A percentile compares a stretch with the other conserved stretches of the same genome.
phyloP scores from a whole-genome alignment of 768 basidiomycete species.

The Phanerodontia chrysosporium region DNA sequence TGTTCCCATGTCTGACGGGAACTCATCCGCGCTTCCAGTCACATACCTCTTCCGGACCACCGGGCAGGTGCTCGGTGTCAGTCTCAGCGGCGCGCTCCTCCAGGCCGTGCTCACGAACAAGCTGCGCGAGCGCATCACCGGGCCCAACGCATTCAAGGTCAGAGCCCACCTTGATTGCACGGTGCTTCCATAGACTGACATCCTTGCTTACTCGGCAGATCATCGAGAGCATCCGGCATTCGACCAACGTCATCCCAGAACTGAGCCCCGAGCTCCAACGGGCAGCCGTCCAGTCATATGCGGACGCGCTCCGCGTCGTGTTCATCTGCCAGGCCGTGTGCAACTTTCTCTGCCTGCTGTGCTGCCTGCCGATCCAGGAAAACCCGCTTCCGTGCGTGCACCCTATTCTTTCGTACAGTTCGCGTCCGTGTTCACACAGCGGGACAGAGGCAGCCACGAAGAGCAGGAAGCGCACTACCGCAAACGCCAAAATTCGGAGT shows the following conservation, averaged over 20 bases:
- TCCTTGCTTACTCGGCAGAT: slow-evolving; percentile 39
- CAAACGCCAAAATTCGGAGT: slow-evolving; percentile 30
- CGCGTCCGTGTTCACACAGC: not conserved
- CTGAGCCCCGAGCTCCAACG: slow-evolving; percentile 50
- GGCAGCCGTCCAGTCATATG: slow-evolving; percentile 75
- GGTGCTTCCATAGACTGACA: not conserved
- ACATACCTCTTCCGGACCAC: slow-evolving; percentile 92
- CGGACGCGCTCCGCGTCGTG: slow-evolving; percentile 72
- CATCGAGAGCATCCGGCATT: slow-evolving; percentile 74
- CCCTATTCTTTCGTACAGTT: not conserved
- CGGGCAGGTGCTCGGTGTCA: slow-evolving; percentile 94
- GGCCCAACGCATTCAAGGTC: slow-evolving; percentile 69
- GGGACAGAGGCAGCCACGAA: slow-evolving; percentile 53
- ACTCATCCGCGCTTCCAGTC: slow-evolving; percentile 40
- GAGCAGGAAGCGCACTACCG: slow-evolving; percentile 58
- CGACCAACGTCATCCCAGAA: slow-evolving; percentile 64
- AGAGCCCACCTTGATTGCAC: slow-evolving; percentile 25
- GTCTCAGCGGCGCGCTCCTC: slow-evolving; percentile 77
- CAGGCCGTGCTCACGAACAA: slow-evolving; percentile 74
- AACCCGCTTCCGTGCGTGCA: slow-evolving; percentile 49
- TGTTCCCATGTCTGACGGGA: not conserved
- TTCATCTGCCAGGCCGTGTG: slow-evolving; percentile 76
- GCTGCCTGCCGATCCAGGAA: slow-evolving; percentile 74
- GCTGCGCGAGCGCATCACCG: slow-evolving; percentile 70
- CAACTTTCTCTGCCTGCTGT: slow-evolving; percentile 62